A percentile compares a stretch with the other conserved stretches of the same genome.
Evolutionary conservation across 2,329 filamentous ascomycete genomes (phyloP).

Genomic region (Cladosporium sp.): DNA sequence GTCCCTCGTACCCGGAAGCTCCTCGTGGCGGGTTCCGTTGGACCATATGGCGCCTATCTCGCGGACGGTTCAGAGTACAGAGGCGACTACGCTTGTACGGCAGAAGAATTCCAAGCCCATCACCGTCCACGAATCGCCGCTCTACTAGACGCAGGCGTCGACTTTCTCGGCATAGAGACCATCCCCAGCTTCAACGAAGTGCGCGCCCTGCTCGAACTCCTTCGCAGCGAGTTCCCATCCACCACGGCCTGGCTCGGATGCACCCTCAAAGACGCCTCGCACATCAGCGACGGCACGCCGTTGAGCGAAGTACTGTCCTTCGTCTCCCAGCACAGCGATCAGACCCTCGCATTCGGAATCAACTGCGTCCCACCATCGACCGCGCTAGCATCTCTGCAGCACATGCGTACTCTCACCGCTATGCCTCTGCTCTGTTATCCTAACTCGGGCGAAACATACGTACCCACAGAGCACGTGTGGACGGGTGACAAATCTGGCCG

Average conservation of each 20-base stretch:
- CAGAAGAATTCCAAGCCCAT: conserved; percentile 36
- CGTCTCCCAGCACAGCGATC: conserved; percentile 24
- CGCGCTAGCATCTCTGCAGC: conserved; percentile 31
- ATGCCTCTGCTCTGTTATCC: conserved; percentile 39
- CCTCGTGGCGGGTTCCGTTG: conserved; percentile 44
- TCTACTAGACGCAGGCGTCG: conserved; percentile 38
- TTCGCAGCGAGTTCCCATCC: conserved; percentile 35
- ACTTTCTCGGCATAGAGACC: conserved; percentile 44
- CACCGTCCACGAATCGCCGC: conserved; percentile 41
- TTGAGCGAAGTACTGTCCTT: conserved; percentile 30
- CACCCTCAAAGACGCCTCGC: conserved; percentile 34
- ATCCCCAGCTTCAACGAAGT: conserved; percentile 40
- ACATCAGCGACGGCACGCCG: conserved; percentile 41
- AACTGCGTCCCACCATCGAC: conserved; percentile 41
- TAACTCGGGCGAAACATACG: conserved; percentile 46
- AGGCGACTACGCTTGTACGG: conserved; percentile 36
- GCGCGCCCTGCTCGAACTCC: conserved; percentile 35
- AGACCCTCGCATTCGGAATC: conserved; percentile 42
- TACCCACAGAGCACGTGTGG: conserved; percentile 28
- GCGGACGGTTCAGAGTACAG: conserved; percentile 45
- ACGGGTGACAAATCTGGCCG: conserved; percentile 15
- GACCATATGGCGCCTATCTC: conserved; percentile 46
- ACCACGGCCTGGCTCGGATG: conserved; percentile 40
- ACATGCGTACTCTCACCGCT: conserved; percentile 28
- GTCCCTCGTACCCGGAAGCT: conserved; percentile 17